Percentiles rank a stretch among this genome's conserved stretches.
These are phyloP conservation scores for Wickerhamomyces xylosicus DNA, from an alignment of 805 yeast genomes.

Conservation along the genomic window DNA sequence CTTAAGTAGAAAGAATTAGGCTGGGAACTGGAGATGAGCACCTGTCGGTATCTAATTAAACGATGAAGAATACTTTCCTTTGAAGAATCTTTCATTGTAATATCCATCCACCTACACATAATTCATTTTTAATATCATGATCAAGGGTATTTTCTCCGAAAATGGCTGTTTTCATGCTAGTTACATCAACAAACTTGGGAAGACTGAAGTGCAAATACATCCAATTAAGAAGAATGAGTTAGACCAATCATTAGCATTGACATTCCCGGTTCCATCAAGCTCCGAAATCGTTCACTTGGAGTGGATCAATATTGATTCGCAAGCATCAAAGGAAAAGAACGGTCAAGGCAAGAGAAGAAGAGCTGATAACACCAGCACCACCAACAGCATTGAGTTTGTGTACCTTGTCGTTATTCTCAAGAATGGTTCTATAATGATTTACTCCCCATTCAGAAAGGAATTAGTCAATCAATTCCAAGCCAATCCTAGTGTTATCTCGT, in stretches of 20 bases:
- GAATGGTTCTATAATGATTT: constrained; percentile 30
- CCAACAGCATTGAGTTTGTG: constrained; percentile 2
- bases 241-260: constrained; percentile 17
- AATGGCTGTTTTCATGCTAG: constrained; percentile 26
- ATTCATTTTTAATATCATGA: neutral
- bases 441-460: constrained; percentile 32
- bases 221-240: constrained; percentile 17
- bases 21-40: too few relatives aligned
- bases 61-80: too few relatives aligned
- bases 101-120: neutral
- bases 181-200: constrained; percentile 31
- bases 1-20: too few relatives aligned
- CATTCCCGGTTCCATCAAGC: constrained; percentile 31
- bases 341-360: constrained; percentile 7
- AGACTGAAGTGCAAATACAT: constrained; percentile 35
- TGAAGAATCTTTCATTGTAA: too few relatives aligned
- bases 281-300: constrained; percentile 25
- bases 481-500: constrained; percentile 15
- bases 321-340: constrained; percentile 17
- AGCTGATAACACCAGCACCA: constrained; percentile 8
- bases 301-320: constrained; percentile 24
- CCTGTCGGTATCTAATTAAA: too few relatives aligned
- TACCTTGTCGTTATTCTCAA: constrained; percentile 24
- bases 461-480: constrained; percentile 26
- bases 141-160: constrained; percentile 18